phyloP scores from a whole-genome alignment of 1,284 basidiomycete species.

The Sphaerobolus stellatus region DNA sequence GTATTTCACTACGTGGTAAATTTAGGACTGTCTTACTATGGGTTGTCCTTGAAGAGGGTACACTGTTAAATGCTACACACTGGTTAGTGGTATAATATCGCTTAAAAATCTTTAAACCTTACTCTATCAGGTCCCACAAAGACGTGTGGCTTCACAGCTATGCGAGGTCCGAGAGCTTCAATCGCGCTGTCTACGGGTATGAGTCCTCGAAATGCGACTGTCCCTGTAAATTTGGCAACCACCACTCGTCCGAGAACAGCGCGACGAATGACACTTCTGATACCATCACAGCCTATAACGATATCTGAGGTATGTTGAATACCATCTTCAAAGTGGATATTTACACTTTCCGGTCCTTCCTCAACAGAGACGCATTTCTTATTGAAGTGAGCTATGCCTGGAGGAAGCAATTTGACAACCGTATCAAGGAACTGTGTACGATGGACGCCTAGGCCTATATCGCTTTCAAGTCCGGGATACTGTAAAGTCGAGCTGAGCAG shows the following conservation, averaged over 20 bases:
- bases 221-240: constrained; percentile 24
- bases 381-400: constrained; percentile 45
- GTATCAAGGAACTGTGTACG: constrained; percentile 51
- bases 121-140: constrained; percentile 15
- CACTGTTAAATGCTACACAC: constrained; percentile 59
- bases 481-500: constrained; percentile 16
- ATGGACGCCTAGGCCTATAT: constrained; percentile 43
- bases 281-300: constrained; percentile 19
- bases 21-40: constrained; percentile 34
- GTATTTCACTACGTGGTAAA: neutral
- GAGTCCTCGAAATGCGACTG: constrained; percentile 22
- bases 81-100: no score
- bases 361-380: constrained; percentile 45
- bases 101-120: no score
- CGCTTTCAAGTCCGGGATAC: constrained; percentile 36
- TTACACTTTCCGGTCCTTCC: constrained; percentile 11
- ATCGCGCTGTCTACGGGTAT: constrained; percentile 24
- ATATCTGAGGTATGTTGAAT: constrained; percentile 9
- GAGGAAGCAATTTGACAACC: constrained; percentile 45
- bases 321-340: constrained; percentile 39
- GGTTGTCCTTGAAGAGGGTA: constrained; percentile 50
- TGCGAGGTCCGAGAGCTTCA: constrained; percentile 13
- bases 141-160: neutral
- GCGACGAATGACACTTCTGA: constrained; percentile 10
- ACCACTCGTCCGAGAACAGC: constrained; percentile 4